Conservation (phyloP, 257 asterid species). For the Paraleonurus japonicus region DNA sequence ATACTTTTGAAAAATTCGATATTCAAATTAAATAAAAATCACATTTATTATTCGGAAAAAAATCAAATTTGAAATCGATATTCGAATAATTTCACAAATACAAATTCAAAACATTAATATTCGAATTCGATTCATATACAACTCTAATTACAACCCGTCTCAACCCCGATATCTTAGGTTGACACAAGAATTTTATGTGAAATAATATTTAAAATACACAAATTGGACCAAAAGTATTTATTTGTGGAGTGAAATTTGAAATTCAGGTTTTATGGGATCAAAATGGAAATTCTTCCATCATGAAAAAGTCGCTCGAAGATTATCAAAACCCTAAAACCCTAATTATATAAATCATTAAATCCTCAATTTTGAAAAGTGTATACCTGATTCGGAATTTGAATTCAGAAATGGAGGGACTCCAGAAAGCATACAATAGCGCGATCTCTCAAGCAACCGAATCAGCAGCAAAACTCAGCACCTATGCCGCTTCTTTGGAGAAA, state of each 20-base stretch:
- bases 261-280: background rate
- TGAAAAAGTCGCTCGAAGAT: background rate
- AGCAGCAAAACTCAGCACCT: slow-evolving; percentile 36
- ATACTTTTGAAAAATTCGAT: no score
- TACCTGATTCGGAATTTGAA: background rate
- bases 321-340: slow-evolving; percentile 24
- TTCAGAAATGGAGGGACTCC: slow-evolving; percentile 56
- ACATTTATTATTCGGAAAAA: no score
- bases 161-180: no score
- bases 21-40: no score
- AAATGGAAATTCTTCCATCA: background rate
- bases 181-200: no score
- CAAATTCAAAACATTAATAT: no score
- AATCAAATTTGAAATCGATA: no score
- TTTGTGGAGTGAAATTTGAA: background rate
- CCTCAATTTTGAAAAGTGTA: background rate
- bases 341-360: background rate
- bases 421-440: slow-evolving; percentile 45
- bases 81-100: no score
- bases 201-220: no score
- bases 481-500: slow-evolving; percentile 53
- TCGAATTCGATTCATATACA: no score
- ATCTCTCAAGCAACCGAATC: slow-evolving; percentile 47
- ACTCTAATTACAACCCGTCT: no score
- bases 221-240: no score